Base-by-base conservation (phyloP, 208 protist genomes). In the Naegleria gruberi region DNA sequence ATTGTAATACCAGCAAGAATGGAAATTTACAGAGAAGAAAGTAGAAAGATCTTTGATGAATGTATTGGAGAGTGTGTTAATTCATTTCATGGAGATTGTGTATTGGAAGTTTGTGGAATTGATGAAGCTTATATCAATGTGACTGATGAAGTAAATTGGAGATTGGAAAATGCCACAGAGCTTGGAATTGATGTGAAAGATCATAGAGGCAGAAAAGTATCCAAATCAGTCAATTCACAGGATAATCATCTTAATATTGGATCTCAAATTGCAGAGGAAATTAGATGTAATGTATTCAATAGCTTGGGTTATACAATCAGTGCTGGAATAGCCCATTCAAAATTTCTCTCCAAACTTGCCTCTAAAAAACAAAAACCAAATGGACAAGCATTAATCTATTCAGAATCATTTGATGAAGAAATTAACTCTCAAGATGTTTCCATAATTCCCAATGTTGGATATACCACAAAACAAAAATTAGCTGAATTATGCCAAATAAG, bases 291-390 rank as follows among this genome's bases (percentile, higher is more conserved):
- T 15, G 73, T 90, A 41, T 46, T 57, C 26, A 8, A 47, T 15
- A 51, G 82, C 26, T 15, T 26, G 17, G 89, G 89, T 10, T 90
- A 88, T 84, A 42, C 46, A 4, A 47, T 65, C 8, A 82, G 34
- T 41, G 89, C 89, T 30, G 89, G 89, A 44, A 51, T 90, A 37
- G 73, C 89, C 12, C 46, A 90, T 42, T 46, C 46, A 0, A 90
- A 90, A 84, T 41, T 90, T 34, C n/a, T 90, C 1, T 42, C 89
- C 0, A 90, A 90, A 19, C n/a, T 88, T 30, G 89, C 73, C 3
- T 87, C 89, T 26, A 51, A 43, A 26, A 43, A 42, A 44, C 12
- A 90, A 7, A 90, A 90, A 47, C 89, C 89, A 45, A 45, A 87
- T 51, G 73, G 73, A 81, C 89, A 90, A 83, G n/a, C 89, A 12